Conservation (phyloP, 352 stramenopile species). For the Globisporangium ultimum region DNA sequence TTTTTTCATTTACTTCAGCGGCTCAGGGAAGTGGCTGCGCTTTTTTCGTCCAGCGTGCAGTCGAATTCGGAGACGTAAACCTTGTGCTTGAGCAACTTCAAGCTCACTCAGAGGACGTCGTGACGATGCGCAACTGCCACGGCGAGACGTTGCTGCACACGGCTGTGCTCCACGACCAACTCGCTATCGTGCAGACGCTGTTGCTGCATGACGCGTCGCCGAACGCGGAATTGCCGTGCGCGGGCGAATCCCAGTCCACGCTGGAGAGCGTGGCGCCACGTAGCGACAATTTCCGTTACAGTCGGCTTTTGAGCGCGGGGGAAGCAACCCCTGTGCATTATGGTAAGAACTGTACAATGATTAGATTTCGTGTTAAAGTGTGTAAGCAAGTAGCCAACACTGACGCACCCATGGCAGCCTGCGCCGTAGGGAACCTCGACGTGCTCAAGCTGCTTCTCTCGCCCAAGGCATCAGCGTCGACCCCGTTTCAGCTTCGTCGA, state of each 20-base stretch:
- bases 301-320: constrained; percentile 38
- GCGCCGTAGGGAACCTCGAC: constrained; percentile 44
- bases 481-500: constrained; percentile 19
- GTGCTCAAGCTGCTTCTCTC: constrained; percentile 58
- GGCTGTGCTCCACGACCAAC: constrained; percentile 54
- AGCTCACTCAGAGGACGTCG: not conserved
- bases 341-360: constrained; percentile 18
- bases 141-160: constrained; percentile 70
- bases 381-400: not conserved
- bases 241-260: constrained; percentile 24
- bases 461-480: constrained; percentile 6
- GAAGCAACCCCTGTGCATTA: constrained; percentile 72
- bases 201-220: constrained; percentile 45
- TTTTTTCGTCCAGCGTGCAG: constrained; percentile 44
- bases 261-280: constrained; percentile 48
- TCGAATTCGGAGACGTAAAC: constrained; percentile 46
- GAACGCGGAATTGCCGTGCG: constrained; percentile 25
- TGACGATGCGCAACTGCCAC: constrained; percentile 29
- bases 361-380: not conserved
- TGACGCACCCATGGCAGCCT: constrained; percentile 21
- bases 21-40: constrained; percentile 32
- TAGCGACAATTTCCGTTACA: constrained; percentile 56
- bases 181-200: constrained; percentile 45
- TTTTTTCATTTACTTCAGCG: constrained; percentile 1
- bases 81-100: constrained; percentile 23